Evolutionary conservation across 2,329 filamentous ascomycete genomes (phyloP).

Genomic region (Microsporum ferrugineum): DNA sequence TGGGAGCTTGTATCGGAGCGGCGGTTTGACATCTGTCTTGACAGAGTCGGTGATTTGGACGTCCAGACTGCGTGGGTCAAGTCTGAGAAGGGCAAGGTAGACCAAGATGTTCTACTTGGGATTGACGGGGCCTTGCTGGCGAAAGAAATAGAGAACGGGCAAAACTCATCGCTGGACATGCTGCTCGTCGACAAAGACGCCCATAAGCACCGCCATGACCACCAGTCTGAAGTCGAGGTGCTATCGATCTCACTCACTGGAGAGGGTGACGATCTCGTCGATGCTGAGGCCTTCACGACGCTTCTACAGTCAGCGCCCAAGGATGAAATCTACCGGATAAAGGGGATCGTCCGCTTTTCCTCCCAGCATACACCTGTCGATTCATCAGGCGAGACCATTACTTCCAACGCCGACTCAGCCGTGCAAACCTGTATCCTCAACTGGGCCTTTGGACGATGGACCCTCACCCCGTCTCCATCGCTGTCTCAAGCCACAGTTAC

Average conservation of each 20-base stretch:
- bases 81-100: slow-evolving; percentile 68
- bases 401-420: slow-evolving; percentile 1
- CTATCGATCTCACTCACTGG: slow-evolving; percentile 61
- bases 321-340: slow-evolving; percentile 93
- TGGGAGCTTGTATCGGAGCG: slow-evolving; percentile 69
- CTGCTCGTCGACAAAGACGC: slow-evolving; percentile 21
- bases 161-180: slow-evolving; percentile 13
- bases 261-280: slow-evolving; percentile 33
- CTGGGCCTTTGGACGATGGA: slow-evolving; percentile 97
- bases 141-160: slow-evolving; percentile 19
- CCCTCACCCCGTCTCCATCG: slow-evolving; percentile 54
- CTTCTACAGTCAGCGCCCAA: slow-evolving; percentile 65
- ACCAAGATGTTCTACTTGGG: slow-evolving; percentile 69
- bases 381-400: slow-evolving; percentile 37
- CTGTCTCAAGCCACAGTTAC: slow-evolving; percentile 24
- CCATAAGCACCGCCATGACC: slow-evolving; percentile 40
- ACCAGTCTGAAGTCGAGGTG: slow-evolving; percentile 82
- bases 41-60: slow-evolving; percentile 69
- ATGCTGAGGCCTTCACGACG: slow-evolving; percentile 49
- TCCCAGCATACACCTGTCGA: slow-evolving; percentile 34
- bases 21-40: slow-evolving; percentile 63
- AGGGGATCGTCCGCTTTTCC: slow-evolving; percentile 49
- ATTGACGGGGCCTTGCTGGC: slow-evolving; percentile 63
- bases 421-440: slow-evolving; percentile 71
- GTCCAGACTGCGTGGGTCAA: slow-evolving; percentile 74